A percentile compares a stretch with the other conserved stretches of the same genome.
Conservation (phyloP, 2,329 filamentous ascomycete species). For the Fusarium sp. region DNA sequence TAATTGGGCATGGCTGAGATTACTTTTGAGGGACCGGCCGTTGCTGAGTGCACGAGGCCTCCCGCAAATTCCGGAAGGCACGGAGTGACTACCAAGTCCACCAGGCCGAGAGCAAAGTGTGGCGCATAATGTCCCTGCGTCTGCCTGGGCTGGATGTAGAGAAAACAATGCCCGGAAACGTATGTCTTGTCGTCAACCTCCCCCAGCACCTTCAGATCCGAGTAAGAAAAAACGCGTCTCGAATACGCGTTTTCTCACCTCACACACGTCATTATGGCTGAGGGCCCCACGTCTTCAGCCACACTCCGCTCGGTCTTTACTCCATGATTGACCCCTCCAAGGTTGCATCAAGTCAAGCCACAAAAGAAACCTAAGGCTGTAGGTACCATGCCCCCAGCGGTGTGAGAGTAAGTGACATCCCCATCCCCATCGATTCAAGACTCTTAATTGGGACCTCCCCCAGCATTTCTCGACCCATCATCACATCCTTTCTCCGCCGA, state of each 20-base stretch:
- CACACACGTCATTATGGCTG: slow-evolving; percentile 33
- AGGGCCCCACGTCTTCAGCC: slow-evolving; percentile 31
- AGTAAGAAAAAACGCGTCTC: slow-evolving; percentile 23
- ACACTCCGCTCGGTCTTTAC: slow-evolving; percentile 2
- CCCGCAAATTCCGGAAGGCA: slow-evolving; percentile 31
- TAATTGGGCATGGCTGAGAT: slow-evolving; percentile 11
- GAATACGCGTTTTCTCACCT: slow-evolving; percentile 28
- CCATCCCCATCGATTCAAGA: slow-evolving; percentile 16
- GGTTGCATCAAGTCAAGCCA: not conserved
- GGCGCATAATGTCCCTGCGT: slow-evolving; percentile 3
- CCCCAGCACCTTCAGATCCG: not conserved
- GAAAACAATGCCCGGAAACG: not conserved
- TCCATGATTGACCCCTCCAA: slow-evolving; percentile 27
- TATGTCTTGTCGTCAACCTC: not conserved
- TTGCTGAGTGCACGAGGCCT: slow-evolving; percentile 29
- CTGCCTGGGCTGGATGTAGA: not conserved
- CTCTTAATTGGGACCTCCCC: slow-evolving; percentile 36
- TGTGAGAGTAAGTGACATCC: slow-evolving; percentile 40
- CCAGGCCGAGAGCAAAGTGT: slow-evolving; percentile 2
- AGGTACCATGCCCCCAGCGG: slow-evolving; percentile 22
- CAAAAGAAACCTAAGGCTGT: not conserved
- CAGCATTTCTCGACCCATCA: slow-evolving; percentile 42
- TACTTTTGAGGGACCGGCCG: slow-evolving; percentile 17
- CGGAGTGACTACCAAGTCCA: slow-evolving; percentile 10
- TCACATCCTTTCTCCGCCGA: slow-evolving; percentile 24